A percentile compares a stretch with the other conserved stretches of the same genome.
phyloP scores from a whole-genome alignment of 2,329 filamentous ascomycete species.

The Ophiocordyceps camponoti-floridani region DNA sequence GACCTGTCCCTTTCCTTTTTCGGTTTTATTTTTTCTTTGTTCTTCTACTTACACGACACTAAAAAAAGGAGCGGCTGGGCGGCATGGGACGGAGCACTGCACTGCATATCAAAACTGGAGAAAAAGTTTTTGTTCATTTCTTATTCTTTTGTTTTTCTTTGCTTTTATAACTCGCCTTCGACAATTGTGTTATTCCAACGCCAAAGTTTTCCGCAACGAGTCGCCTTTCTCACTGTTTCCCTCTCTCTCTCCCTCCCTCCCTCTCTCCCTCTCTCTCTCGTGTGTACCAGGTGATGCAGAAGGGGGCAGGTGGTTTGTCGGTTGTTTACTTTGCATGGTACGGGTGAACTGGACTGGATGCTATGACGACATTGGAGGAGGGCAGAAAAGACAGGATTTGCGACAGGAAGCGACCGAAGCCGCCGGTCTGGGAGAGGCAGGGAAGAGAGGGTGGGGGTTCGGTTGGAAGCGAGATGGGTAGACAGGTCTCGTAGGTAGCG shows the following conservation, averaged over 20 bases:
- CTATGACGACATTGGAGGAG: neutral
- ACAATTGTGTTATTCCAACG: neutral
- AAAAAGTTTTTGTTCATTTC: slow-evolving; percentile 8
- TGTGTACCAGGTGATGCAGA: neutral
- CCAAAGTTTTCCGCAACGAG: slow-evolving; percentile 4
- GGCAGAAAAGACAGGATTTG: neutral
- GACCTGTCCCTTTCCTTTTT: slow-evolving; percentile 2
- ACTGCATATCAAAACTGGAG: slow-evolving; percentile 28
- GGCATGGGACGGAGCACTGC: slow-evolving; percentile 30
- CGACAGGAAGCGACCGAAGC: neutral
- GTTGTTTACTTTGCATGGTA: neutral
- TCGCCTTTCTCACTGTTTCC: no score
- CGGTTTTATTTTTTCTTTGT: slow-evolving; percentile 7
- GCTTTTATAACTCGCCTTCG: no score
- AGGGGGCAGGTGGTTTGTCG: neutral
- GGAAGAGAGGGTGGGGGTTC: neutral
- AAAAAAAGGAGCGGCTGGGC: neutral
- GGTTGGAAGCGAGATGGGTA: slow-evolving; percentile 1
- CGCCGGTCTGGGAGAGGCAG: neutral
- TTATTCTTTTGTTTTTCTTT: slow-evolving; percentile 7
- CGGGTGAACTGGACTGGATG: neutral
- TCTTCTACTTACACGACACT: slow-evolving; percentile 22
- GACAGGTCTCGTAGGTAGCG: neutral
- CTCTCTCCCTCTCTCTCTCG: neutral
- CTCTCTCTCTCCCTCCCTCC: no score